These are phyloP conservation scores for Saccharomycodes ludwigii DNA, from an alignment of 805 yeast species.

Conservation along the genomic window DNA sequence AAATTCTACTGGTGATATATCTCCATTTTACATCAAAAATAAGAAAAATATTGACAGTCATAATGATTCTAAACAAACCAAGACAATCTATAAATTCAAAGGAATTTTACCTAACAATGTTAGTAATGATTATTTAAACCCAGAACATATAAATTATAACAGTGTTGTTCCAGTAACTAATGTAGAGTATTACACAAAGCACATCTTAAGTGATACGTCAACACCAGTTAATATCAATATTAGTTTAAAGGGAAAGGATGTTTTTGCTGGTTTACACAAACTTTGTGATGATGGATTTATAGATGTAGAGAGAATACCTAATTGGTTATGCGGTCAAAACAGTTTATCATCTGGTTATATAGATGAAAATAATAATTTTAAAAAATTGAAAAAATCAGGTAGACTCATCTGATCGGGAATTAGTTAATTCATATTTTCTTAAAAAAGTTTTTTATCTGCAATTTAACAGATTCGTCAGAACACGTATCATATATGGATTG, in stretches of 20 bases:
- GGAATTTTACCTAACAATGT: too few species aligned
- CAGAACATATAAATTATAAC: too few species aligned
- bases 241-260: conserved; percentile 51
- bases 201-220: conserved; percentile 14
- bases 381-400: conserved; percentile 27
- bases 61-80: too few species aligned
- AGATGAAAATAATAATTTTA: too few species aligned
- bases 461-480: too few species aligned
- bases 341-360: conserved; percentile 35
- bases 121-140: too few species aligned
- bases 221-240: conserved; percentile 16
- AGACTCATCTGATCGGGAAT: conserved; percentile 7
- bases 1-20: too few species aligned
- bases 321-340: conserved; percentile 73
- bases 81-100: too few species aligned
- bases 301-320: conserved; percentile 48
- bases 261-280: conserved; percentile 70
- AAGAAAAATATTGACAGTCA: too few species aligned
- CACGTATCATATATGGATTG: too few species aligned
- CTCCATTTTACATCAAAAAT: too few species aligned
- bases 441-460: conserved; percentile 1
- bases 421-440: conserved; percentile 4
- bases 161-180: conserved; percentile 45
- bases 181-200: conserved; percentile 33
- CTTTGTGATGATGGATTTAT: conserved; percentile 37